Base-by-base conservation (phyloP, 2,329 filamentous ascomycete genomes). In the Talaromyces rugulosus region DNA sequence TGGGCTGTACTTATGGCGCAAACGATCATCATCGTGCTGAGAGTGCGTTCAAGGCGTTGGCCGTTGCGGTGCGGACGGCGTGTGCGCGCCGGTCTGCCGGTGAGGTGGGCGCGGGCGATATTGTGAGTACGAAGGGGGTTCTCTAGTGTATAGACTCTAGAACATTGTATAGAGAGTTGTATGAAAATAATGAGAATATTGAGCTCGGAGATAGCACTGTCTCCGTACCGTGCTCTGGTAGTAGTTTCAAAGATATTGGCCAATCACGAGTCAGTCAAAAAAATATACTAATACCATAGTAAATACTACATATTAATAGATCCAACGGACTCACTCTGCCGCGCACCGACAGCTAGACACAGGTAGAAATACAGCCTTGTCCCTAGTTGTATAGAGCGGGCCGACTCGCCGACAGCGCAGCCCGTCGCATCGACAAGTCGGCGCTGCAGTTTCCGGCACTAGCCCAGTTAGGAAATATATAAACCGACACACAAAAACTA, bases 11-110 rank as follows among this genome's bases (percentile, higher is more conserved):
- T 61, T 86, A 92, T 66, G 95, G 95, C 58, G 86, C 90, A 65
- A 99, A 98, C 78, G 95, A 98, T 78, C 95, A 98, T 78, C 95
- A 98, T 80, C 84, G 93, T 62, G 93, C 95, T 9, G 95, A 98
- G 85, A 95, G 90, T 75, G 95, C 94, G 16, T 97, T 99, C 79
- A 99, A 99, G 85, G 95, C 95, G 54, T 78, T 98, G 67, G 95
- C 95, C 0, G 87, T 97, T 52, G 95, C 95, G 7, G 83, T 96
- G 60, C 84, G 89, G 69, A 85, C 85, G 75, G 95, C 95, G 9
- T 94, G 88, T 56, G 84, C 85, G 57, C 84, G 87, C 68, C 83
- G 86, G 68, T 87, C 94, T 34, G 85, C 86, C 50, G 92, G 91
- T 11, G 89, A 96, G 55, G 85, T 88, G 54, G 92, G 89, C 74